A percentile compares a stretch with the other conserved stretches of the same genome.
Conservation (phyloP, 176 grass and related monocot species). For the Oryza glumipatula region DNA sequence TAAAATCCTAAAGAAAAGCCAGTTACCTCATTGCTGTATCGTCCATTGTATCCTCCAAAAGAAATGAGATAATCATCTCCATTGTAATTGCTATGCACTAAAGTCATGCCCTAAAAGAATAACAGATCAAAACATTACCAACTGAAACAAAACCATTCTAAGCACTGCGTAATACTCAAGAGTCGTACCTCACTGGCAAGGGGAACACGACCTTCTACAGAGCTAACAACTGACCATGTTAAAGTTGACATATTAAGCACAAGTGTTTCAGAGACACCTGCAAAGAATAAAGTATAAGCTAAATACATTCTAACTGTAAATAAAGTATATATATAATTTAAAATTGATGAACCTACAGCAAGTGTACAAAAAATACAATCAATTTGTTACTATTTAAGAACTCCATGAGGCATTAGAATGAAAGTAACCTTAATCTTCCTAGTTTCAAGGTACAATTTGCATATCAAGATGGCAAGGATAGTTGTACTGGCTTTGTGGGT, state of each 20-base stretch:
- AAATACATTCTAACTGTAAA: background rate
- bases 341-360: constrained; percentile 2
- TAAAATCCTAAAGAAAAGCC: background rate
- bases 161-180: constrained; percentile 30
- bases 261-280: constrained; percentile 96
- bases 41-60: constrained; percentile 98
- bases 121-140: constrained; percentile 42
- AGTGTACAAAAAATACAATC: constrained; percentile 25
- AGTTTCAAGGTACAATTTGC: background rate
- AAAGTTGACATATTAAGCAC: constrained; percentile 94
- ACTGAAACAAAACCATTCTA: constrained; percentile 39
- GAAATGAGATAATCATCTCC: constrained; percentile 91
- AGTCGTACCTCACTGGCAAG: constrained; percentile 94
- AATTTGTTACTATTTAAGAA: constrained; percentile 33
- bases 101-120: constrained; percentile 78
- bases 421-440: background rate
- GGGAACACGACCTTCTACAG: constrained; percentile 85
- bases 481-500: constrained; percentile 19
- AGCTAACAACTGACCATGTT: constrained; percentile 88
- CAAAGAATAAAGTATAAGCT: constrained; percentile 35
- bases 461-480: constrained; percentile 5
- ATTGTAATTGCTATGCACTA: constrained; percentile 72
- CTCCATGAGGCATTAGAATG: background rate
- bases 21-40: constrained; percentile 91
- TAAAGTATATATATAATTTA: constrained; percentile 5